Conservation (phyloP, 768 basidiomycete genomes). For the Mycena olivaceomarginata region DNA sequence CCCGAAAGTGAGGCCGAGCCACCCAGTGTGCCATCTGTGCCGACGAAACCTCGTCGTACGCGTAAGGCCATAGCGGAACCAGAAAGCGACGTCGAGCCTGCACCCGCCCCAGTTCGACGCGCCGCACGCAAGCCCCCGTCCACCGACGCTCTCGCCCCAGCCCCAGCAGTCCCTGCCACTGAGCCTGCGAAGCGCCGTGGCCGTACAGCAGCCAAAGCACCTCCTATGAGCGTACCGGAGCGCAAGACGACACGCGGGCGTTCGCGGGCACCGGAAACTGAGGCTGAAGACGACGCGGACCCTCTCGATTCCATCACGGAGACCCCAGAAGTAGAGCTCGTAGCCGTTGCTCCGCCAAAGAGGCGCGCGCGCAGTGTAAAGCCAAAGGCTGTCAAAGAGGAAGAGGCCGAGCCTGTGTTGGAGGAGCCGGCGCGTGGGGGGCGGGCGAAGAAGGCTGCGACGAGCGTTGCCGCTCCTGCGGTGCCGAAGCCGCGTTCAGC, state of each 20-base stretch:
- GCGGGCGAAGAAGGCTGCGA: conserved; percentile 41
- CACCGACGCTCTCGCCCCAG: not conserved
- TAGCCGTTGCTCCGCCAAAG: conserved; percentile 44
- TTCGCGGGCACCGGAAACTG: conserved; percentile 36
- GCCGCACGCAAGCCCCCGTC: conserved; percentile 38
- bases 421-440: conserved; percentile 31
- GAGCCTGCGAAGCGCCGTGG: conserved; percentile 39
- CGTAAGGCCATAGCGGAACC: conserved; percentile 35
- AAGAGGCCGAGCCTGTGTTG: conserved; percentile 44
- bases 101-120: conserved; percentile 15
- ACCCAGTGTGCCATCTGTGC: conserved; percentile 33
- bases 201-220: conserved; percentile 27
- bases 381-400: conserved; percentile 44
- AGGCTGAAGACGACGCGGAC: conserved; percentile 47
- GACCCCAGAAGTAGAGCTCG: conserved; percentile 42
- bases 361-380: conserved; percentile 36
- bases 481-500: conserved; percentile 48
- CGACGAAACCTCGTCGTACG: conserved; percentile 37
- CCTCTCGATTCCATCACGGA: conserved; percentile 44
- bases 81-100: conserved; percentile 35
- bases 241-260: conserved; percentile 46
- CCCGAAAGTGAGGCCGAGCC: conserved; percentile 28
- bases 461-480: conserved; percentile 34
- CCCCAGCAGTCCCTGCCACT: conserved; percentile 19
- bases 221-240: conserved; percentile 42